Evolutionary conservation across 208 protist species (phyloP), one percentile per base, ranked within the genome.

Genomic region (Paratrypanosoma confusum): DNA sequence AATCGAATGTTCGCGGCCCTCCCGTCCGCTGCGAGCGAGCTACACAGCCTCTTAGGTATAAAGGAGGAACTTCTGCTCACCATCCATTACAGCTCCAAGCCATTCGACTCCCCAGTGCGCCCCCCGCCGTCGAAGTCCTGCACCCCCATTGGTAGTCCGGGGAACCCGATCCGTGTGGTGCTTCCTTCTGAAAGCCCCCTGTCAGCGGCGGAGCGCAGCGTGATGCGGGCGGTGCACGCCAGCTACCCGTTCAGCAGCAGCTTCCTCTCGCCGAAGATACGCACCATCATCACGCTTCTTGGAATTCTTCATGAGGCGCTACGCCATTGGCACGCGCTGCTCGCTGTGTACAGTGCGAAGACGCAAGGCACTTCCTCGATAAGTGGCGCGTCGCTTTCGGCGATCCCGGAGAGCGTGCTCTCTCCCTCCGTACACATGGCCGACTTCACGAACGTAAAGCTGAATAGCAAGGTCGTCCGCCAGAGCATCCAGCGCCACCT

Each of bases 401-500:
- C n/a, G n/a, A n/a, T n/a, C n/a, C 48, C 45, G 20, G 18, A 48
- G 21, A 42, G 34, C 21, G 21, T 58, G 21, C 62, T 59, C 23
- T 54, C 67, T 0, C 68, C 75, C 5, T 48, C 60, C n/a, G 50
- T 77, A 26, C 50, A 52, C 1, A 37, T 57, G n/a, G 31, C 38
- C 14, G 70, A 77, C 17, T 91, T 91, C 64, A 62, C 71, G 48
- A 59, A 85, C 34, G 31, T 47, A 7, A 80, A 81, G 50, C 62
- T 88, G n/a, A 81, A 88, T 57, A 72, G 69, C 48, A 91, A 91
- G 49, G 78, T 76, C 20, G 56, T 82, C 39, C 68, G 75, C 29
- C 75, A 85, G n/a, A 76, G 65, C 63, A 81, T 72, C 3, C 71
- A 84, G 26, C 56, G 77, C 7, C 55, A 83, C 22, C 54, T 84